phyloP scores from a whole-genome alignment of 495 filamentous ascomycete species.

The Oidiodendron maius region DNA sequence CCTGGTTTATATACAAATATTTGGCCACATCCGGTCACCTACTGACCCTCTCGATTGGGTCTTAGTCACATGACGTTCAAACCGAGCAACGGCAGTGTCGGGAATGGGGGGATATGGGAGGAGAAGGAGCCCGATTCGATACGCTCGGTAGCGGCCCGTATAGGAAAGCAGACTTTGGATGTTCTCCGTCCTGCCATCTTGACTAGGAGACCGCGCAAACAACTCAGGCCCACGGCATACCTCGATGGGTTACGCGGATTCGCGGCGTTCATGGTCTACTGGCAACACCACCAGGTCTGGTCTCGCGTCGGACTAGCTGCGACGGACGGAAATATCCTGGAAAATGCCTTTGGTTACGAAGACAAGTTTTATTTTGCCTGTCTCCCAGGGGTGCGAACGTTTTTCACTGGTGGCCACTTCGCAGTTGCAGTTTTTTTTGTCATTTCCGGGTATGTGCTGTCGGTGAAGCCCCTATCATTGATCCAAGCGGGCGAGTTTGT shows the following conservation, averaged over 20 bases:
- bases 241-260: conserved; percentile 48
- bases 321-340: conserved; percentile 29
- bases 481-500: conserved; percentile 41
- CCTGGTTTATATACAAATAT: too few relatives aligned
- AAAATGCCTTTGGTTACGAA: conserved; percentile 29
- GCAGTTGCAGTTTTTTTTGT: conserved; percentile 70
- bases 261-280: conserved; percentile 46
- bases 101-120: too few relatives aligned
- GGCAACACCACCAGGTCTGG: conserved; percentile 28
- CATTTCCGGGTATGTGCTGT: conserved; percentile 62
- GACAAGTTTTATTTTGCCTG: conserved; percentile 35
- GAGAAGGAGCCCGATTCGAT: neutral
- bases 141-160: neutral
- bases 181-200: neutral
- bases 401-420: conserved; percentile 56
- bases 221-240: conserved; percentile 41
- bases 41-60: too few relatives aligned
- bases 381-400: conserved; percentile 52
- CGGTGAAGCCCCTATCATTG: conserved; percentile 52
- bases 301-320: neutral
- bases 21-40: too few relatives aligned
- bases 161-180: neutral
- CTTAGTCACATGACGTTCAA: too few relatives aligned
- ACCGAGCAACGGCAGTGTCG: too few relatives aligned
- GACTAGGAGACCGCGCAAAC: conserved; percentile 1